Base-by-base conservation (phyloP, 1,284 basidiomycete genomes). In the Tausonia pullulans region DNA sequence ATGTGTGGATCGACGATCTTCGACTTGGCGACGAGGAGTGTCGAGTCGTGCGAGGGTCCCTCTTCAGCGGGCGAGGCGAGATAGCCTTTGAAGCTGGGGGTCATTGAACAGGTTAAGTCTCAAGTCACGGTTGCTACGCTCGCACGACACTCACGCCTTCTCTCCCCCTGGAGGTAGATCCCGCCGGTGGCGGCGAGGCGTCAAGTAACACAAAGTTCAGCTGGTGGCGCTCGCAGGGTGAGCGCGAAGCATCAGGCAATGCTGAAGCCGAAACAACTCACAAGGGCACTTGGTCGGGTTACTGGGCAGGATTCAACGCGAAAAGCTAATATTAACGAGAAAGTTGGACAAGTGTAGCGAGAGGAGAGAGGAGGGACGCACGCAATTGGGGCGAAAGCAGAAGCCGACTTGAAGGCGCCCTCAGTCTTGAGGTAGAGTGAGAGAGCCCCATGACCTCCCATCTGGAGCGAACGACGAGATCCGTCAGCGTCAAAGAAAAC, bases 391-490 rank as follows among this genome's bases (percentile, higher is more conserved):
- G 95, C 81, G 74, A 98, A 98, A 0, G 91, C 96, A 9, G 91
- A 95, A n/a, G 83, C 87, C 39, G 90, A 94, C 67, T 85, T 84
- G 78, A 88, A 98, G 68, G 83, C 64, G 5, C 83, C 74, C 14
- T 16, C 7, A 6, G 45, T n/a, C 66, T 84, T 81, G 62, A 98
- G 85, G 77, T 98, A 98, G 59, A 97, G 78, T 3, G 88, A 88
- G 41, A 99, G 81, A 5, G 96, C 93, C 16, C 95, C 96, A 74
- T 97, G 93, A 2, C 95, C 75, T 72, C 67, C n/a, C 94, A 93
- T 87, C 75, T 27, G 27, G 84, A 87, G 74, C 94, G 90, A 44
- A 90, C 91, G 27, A 27, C 27, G 27, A 27, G 2, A 27, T 27
- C 27, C 27, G 27, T 27, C 27, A 27, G 27, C 27, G 27, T 27